Evolutionary conservation across 1,139 yeast species (phyloP).

Genomic region (Candida tetrigidarum): DNA sequence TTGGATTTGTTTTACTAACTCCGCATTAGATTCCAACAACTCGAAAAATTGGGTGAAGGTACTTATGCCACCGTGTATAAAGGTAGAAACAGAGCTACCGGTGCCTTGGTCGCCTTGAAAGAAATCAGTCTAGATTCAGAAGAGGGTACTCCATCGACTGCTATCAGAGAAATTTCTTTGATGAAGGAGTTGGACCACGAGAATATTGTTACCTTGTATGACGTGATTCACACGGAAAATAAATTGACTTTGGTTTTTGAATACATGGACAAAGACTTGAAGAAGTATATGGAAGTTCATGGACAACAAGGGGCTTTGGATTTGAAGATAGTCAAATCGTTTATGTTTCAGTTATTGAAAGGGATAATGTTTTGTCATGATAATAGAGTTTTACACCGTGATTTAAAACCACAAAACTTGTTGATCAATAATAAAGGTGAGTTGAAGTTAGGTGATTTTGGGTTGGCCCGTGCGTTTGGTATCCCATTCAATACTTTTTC

Average conservation of each 20-base stretch:
- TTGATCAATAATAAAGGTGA: slow-evolving; percentile 89
- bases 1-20: slow-evolving; percentile 11
- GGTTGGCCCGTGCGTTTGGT: slow-evolving; percentile 97
- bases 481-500: slow-evolving; percentile 97
- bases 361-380: slow-evolving; percentile 97
- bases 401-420: slow-evolving; percentile 92
- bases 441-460: slow-evolving; percentile 95
- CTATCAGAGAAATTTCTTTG: slow-evolving; percentile 92
- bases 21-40: slow-evolving; percentile 48
- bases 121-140: slow-evolving; percentile 95
- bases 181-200: slow-evolving; percentile 97
- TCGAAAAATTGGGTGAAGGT: slow-evolving; percentile 96
- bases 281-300: slow-evolving; percentile 89
- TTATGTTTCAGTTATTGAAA: slow-evolving; percentile 88
- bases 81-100: slow-evolving; percentile 90
- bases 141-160: slow-evolving; percentile 98
- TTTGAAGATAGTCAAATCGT: slow-evolving; percentile 78
- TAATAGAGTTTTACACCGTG: slow-evolving; percentile 92
- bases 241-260: slow-evolving; percentile 93
- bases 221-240: slow-evolving; percentile 96
- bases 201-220: slow-evolving; percentile 90
- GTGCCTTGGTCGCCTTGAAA: slow-evolving; percentile 91
- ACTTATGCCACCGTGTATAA: slow-evolving; percentile 98
- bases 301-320: slow-evolving; percentile 86
- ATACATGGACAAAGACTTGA: slow-evolving; percentile 91